Evolutionary conservation across 352 stramenopile species (phyloP).

Genomic region (Phytophthora cactorum): DNA sequence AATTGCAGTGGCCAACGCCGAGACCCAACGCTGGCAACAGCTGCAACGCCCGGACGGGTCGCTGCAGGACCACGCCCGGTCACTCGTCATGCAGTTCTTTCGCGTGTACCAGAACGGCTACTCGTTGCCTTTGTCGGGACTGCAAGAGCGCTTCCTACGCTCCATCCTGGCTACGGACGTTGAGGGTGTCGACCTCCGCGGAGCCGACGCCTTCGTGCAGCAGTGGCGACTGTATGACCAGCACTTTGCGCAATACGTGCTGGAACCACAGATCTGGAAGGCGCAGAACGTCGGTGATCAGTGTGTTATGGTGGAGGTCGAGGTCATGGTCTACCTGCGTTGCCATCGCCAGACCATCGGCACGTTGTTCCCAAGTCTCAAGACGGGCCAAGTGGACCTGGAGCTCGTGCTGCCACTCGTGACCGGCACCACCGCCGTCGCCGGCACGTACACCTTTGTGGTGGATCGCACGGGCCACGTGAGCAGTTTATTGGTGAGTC

Average conservation of each 20-base stretch:
- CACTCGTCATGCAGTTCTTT: conserved; percentile 39
- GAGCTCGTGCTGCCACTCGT: conserved; percentile 27
- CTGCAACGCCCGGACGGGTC: conserved; percentile 14
- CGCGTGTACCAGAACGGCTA: conserved; percentile 40
- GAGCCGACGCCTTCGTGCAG: conserved; percentile 34
- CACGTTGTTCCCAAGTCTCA: conserved; percentile 38
- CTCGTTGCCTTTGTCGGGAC: conserved; percentile 16
- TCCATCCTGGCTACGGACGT: conserved; percentile 35
- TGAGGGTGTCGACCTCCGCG: conserved; percentile 21
- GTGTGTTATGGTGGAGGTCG: conserved; percentile 33
- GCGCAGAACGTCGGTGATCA: conserved; percentile 24
- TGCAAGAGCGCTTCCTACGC: conserved; percentile 39
- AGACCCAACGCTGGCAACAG: conserved; percentile 19
- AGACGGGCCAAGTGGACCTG: conserved; percentile 19
- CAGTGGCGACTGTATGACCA: conserved; percentile 40
- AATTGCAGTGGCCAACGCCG: conserved; percentile 6
- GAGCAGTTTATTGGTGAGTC: conserved; percentile 26
- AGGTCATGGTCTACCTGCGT: conserved; percentile 39
- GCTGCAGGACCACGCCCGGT: conserved; percentile 26
- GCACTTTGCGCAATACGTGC: conserved; percentile 26
- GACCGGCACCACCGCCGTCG: conserved; percentile 26
- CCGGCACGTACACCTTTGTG: conserved; percentile 35
- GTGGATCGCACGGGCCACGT: conserved; percentile 35
- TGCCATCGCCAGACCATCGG: conserved; percentile 35
- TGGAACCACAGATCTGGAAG: conserved; percentile 37